Conservation (phyloP, 495 filamentous ascomycete species). For the Talaromyces adpressus region DNA sequence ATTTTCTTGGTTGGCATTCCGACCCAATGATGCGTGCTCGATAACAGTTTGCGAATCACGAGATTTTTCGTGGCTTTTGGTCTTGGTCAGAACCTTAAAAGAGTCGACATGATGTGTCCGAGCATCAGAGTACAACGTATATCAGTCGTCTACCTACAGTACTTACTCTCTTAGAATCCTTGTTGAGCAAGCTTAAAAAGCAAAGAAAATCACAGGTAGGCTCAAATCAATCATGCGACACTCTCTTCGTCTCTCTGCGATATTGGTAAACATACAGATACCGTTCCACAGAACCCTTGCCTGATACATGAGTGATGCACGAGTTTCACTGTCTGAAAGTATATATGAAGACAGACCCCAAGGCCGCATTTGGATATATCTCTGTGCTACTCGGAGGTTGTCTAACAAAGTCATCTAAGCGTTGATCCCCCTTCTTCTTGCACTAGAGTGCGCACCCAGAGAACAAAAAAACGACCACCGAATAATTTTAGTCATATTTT, state of each 20-base stretch:
- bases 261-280: not conserved
- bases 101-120: not conserved
- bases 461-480: not conserved
- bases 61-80: not conserved
- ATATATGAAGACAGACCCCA: not conserved
- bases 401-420: not conserved
- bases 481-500: not conserved
- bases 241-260: not conserved
- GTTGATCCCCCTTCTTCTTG: not conserved
- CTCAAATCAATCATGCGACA: not conserved
- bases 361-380: not conserved
- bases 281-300: not conserved
- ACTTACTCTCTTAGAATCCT: not conserved
- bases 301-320: not conserved
- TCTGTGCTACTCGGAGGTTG: not conserved
- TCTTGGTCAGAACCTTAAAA: not conserved
- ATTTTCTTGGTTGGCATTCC: not conserved
- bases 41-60: not conserved
- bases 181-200: not conserved
- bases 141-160: not conserved
- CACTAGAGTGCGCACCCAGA: not conserved
- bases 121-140: not conserved
- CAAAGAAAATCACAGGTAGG: not conserved
- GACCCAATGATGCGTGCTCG: not conserved
- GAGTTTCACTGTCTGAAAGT: not conserved